A percentile compares a stretch with the other conserved stretches of the same genome.
These are phyloP conservation scores for Parietichytrium sp. DNA, from an alignment of 108 stramenopile genomes.

Conservation along the genomic window DNA sequence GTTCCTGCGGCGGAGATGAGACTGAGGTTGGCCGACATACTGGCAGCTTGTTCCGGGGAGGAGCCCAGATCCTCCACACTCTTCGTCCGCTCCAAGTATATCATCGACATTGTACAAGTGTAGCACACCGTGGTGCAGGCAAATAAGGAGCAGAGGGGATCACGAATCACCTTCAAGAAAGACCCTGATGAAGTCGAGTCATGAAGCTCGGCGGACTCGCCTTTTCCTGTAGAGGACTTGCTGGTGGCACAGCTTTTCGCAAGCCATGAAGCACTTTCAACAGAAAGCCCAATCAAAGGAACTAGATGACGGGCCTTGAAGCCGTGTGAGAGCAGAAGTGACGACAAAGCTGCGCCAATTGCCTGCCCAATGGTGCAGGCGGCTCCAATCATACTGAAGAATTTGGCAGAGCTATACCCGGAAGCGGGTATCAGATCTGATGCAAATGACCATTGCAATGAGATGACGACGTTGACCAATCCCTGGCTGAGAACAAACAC, in stretches of 20 bases:
- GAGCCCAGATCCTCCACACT: background rate
- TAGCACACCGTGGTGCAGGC: background rate
- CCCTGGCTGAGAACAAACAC: background rate
- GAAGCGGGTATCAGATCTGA: background rate
- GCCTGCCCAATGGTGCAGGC: slow-evolving; percentile 28
- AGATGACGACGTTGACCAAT: slow-evolving; percentile 11
- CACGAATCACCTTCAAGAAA: too few species aligned
- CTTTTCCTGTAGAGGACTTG: background rate
- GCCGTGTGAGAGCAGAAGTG: background rate
- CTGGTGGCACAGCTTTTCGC: background rate
- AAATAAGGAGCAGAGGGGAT: too few species aligned
- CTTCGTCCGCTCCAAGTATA: background rate
- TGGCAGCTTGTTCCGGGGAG: background rate
- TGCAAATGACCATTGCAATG: background rate
- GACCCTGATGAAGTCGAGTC: too few species aligned
- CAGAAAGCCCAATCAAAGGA: background rate
- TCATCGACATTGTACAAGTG: background rate
- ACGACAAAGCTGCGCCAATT: background rate
- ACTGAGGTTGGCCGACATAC: background rate
- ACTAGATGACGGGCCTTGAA: background rate
- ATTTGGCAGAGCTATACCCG: background rate
- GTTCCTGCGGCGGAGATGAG: background rate
- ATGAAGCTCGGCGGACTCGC: too few species aligned
- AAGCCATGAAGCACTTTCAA: slow-evolving; percentile 4
- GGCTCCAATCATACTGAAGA: slow-evolving; percentile 31